Evolutionary conservation across 495 filamentous ascomycete genomes (phyloP).

Genomic region (Penicillium salamii): DNA sequence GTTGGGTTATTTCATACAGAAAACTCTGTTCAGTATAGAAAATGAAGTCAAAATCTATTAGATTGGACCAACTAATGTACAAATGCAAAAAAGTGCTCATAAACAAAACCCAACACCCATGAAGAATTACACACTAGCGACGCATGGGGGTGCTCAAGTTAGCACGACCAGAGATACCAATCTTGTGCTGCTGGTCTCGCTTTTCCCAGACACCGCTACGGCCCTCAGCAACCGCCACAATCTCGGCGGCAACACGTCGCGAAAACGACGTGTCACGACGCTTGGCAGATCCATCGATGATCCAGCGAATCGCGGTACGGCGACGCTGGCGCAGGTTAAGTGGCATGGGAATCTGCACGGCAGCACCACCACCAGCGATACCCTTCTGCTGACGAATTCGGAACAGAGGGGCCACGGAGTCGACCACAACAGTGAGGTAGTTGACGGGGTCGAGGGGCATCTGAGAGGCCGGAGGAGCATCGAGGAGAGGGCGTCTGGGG

Average conservation of each 20-base stretch:
- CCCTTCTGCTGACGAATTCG: slow-evolving; percentile 72
- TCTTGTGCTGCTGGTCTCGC: slow-evolving; percentile 68
- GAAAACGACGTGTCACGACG: slow-evolving; percentile 66
- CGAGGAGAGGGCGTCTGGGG: slow-evolving; percentile 66
- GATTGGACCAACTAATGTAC: slow-evolving; percentile 11
- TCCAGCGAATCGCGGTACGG: slow-evolving; percentile 78
- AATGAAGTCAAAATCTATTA: no score
- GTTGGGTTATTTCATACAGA: no score
- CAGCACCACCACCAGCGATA: slow-evolving; percentile 78
- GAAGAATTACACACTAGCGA: slow-evolving; percentile 14
- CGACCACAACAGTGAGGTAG: slow-evolving; percentile 84
- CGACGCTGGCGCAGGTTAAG: slow-evolving; percentile 71
- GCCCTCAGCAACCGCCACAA: slow-evolving; percentile 86
- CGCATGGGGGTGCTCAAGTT: slow-evolving; percentile 53
- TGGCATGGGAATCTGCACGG: slow-evolving; percentile 79
- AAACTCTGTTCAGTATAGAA: no score
- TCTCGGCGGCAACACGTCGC: slow-evolving; percentile 78
- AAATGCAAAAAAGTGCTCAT: slow-evolving; percentile 7
- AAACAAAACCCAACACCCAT: slow-evolving; percentile 5
- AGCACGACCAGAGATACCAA: slow-evolving; percentile 65
- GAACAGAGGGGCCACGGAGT: slow-evolving; percentile 90
- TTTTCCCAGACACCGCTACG: slow-evolving; percentile 78
- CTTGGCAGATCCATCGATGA: slow-evolving; percentile 75
- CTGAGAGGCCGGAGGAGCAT: slow-evolving; percentile 66
- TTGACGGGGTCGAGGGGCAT: slow-evolving; percentile 74